A percentile compares a stretch with the other conserved stretches of the same genome.
Evolutionary conservation across 768 basidiomycete genomes (phyloP).

Genomic region (Lactifluus subvellereus): DNA sequence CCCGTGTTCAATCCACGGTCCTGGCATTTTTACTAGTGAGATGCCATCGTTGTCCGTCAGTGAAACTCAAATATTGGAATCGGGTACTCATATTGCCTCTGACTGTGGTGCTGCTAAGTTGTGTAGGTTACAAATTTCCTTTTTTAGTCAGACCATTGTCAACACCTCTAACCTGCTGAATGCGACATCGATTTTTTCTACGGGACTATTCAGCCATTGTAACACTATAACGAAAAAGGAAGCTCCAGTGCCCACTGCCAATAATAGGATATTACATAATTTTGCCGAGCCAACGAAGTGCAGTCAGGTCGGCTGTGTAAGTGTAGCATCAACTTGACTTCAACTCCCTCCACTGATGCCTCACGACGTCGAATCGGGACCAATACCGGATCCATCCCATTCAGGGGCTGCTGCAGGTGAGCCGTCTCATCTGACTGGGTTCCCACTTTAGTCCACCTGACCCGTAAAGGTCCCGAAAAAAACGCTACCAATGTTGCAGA

Average conservation of each 20-base stretch:
- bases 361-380: background rate
- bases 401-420: background rate
- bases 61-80: too few relatives aligned
- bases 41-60: background rate
- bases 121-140: too few relatives aligned
- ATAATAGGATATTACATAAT: too few relatives aligned
- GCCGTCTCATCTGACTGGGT: background rate
- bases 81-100: too few relatives aligned
- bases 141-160: too few relatives aligned
- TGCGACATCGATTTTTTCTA: too few relatives aligned
- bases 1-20: constrained; percentile 77
- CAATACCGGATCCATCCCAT: background rate
- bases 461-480: background rate
- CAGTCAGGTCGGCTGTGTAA: background rate
- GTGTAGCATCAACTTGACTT: background rate
- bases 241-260: too few relatives aligned
- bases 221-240: too few relatives aligned
- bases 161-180: too few relatives aligned
- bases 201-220: too few relatives aligned
- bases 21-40: constrained; percentile 39
- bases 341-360: background rate
- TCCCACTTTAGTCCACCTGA: background rate
- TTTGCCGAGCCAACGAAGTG: too few relatives aligned
- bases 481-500: background rate
- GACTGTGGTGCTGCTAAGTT: too few relatives aligned